A percentile compares a stretch with the other conserved stretches of the same genome.
These are phyloP conservation scores for Kazachstania psychrophila DNA, from an alignment of 805 yeast genomes.

Conservation along the genomic window DNA sequence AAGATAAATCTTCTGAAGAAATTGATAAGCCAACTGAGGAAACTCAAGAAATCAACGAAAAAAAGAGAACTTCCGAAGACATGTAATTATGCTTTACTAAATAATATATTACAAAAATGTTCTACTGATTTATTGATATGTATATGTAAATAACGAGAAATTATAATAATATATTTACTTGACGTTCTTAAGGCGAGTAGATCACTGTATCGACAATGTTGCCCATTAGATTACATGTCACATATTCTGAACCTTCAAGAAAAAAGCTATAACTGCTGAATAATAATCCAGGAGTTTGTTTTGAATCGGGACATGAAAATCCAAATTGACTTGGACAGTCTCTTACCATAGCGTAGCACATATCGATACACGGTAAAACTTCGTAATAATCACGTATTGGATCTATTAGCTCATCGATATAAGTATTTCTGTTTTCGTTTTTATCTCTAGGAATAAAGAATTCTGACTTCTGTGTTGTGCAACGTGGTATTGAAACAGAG, in stretches of 20 bases:
- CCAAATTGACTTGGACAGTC: slow-evolving; percentile 76
- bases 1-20: not conserved
- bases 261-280: slow-evolving; percentile 27
- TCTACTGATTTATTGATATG: not conserved
- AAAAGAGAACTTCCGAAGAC: not conserved
- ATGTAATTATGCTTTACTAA: not conserved
- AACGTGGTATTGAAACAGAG: slow-evolving; percentile 78
- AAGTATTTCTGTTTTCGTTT: slow-evolving; percentile 49
- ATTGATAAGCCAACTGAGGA: no score
- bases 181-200: no score
- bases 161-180: no score
- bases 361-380: slow-evolving; percentile 75
- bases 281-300: slow-evolving; percentile 12
- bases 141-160: slow-evolving; percentile 1
- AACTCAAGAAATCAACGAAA: not conserved
- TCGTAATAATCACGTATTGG: slow-evolving; percentile 61
- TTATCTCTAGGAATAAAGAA: slow-evolving; percentile 40
- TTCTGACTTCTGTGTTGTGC: slow-evolving; percentile 44
- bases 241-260: slow-evolving; percentile 12
- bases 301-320: slow-evolving; percentile 59
- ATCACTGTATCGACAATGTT: slow-evolving; percentile 9
- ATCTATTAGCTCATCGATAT: slow-evolving; percentile 44
- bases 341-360: slow-evolving; percentile 68
- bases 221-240: slow-evolving; percentile 38
- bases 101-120: not conserved